Evolutionary conservation across 2,329 filamentous ascomycete genomes (phyloP).

Genomic region (Aspergillus candidus): DNA sequence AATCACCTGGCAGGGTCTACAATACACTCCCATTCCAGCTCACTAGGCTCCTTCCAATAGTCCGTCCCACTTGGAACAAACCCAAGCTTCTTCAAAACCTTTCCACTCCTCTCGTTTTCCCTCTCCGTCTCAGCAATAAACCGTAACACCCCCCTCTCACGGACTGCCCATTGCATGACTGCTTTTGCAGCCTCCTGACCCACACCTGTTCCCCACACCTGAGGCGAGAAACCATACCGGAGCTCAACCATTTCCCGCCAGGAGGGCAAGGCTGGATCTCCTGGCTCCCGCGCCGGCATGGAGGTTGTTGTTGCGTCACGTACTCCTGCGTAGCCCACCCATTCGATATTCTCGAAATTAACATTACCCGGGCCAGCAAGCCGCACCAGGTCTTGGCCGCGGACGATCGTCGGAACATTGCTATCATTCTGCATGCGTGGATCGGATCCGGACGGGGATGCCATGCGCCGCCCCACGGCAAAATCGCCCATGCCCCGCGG

Average conservation of each 20-base stretch:
- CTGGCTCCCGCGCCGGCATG: slow-evolving; percentile 8
- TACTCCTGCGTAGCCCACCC: slow-evolving; percentile 18
- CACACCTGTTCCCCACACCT: slow-evolving; percentile 20
- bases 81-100: slow-evolving; percentile 18
- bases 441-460: too few species aligned
- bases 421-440: too few species aligned
- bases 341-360: slow-evolving; percentile 8
- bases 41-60: slow-evolving; percentile 19
- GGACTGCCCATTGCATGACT: slow-evolving; percentile 18
- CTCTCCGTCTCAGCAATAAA: slow-evolving; percentile 20
- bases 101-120: slow-evolving; percentile 18
- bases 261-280: slow-evolving; percentile 9
- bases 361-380: slow-evolving; percentile 2
- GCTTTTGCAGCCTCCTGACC: slow-evolving; percentile 17
- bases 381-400: too few species aligned
- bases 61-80: slow-evolving; percentile 15
- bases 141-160: slow-evolving; percentile 13
- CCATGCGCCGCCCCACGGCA: too few species aligned
- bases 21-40: slow-evolving; percentile 15
- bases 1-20: too few species aligned
- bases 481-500: too few species aligned
- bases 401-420: too few species aligned
- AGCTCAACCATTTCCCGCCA: slow-evolving; percentile 25
- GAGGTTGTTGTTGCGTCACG: slow-evolving; percentile 19
- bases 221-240: slow-evolving; percentile 18